Base-by-base conservation (phyloP, 305 asterid species). In the Fraxinus greggii region DNA sequence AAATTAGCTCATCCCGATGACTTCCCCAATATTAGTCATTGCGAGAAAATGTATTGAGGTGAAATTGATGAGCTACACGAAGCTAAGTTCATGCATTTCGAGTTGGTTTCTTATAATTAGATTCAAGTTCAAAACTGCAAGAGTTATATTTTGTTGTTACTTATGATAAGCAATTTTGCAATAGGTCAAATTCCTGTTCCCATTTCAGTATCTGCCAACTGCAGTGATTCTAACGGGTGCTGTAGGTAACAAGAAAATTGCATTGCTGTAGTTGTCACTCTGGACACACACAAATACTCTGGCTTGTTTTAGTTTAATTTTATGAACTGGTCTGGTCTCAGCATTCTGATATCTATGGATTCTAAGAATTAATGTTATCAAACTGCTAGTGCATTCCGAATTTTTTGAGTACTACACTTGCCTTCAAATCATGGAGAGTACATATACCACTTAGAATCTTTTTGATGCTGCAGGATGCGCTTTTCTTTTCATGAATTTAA, bases 301-400 rank as follows among this genome's bases (percentile, higher is more conserved):
- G 70, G 67, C 33, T 81, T 54, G 76, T 74, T 32, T 76, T 45
- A 78, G 72, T 76, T 63, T 0, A 29, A 75, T n/a, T 21, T 54
- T 79, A 81, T 77, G 69, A 19, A 35, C 40, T 15, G 35, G 5
- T 76, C 24, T 72, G 40, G 13, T 40, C 35, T 48, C 67, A 61
- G 38, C 54, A 21, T 42, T 29, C 75, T 54, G n/a, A 45, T 21
- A n/a, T 26, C 72, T 48, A 24, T 12, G 74, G 74, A 67, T 67
- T 67, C 10, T 13, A 26, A 29, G 32, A 56, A 4, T 3, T 26
- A 67, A 67, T 67, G 36, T 67, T 29, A 26, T 54, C 63, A 54
- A n/a, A 54, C 24, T 54, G 63, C 63, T 67, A 67, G 38, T 28
- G 36, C 74, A 28, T 67, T 67, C 35, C 17, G 9, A 29, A 12